phyloP scores from a whole-genome alignment of 176 grass and related monocot species.

The Puya raimondii region DNA sequence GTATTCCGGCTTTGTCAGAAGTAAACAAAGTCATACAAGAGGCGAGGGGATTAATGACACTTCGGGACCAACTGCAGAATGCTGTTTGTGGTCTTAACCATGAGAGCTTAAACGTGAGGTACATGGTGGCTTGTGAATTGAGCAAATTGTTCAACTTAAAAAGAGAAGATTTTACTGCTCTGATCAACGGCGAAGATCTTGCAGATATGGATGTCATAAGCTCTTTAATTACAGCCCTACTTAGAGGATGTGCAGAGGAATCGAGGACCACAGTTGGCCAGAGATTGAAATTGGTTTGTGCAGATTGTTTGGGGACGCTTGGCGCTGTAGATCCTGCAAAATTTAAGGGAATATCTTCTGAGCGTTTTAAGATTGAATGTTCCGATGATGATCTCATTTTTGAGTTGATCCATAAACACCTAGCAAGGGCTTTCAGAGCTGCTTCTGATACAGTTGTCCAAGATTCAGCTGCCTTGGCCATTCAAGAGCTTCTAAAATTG shows the following conservation, averaged over 20 bases:
- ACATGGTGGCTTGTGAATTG: conserved; percentile 85
- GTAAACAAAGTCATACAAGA: conserved; percentile 85
- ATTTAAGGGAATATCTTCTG: conserved; percentile 62
- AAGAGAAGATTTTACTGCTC: conserved; percentile 75
- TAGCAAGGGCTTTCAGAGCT: conserved; percentile 90
- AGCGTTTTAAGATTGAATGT: conserved; percentile 98
- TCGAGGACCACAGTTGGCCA: conserved; percentile 83
- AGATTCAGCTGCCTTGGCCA: conserved; percentile 94
- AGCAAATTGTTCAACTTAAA: conserved; percentile 71
- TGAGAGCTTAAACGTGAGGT: conserved; percentile 95
- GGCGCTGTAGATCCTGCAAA: conserved; percentile 96
- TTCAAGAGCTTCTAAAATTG: conserved; percentile 89
- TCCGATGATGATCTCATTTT: conserved; percentile 99
- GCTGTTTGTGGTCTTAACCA: conserved; percentile 84
- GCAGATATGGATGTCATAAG: conserved; percentile 77
- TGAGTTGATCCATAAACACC: conserved; percentile 97
- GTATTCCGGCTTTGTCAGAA: conserved; percentile 71
- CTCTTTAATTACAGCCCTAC: conserved; percentile 76
- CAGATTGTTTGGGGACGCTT: conserved; percentile 86
- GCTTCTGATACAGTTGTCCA: conserved; percentile 82
- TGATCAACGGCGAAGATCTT: conserved; percentile 67
- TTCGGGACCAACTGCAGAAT: conserved; percentile 83
- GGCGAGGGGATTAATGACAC: conserved; percentile 75
- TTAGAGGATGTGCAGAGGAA: conserved; percentile 84
- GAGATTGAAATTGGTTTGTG: conserved; percentile 75